Evolutionary conservation across 306 rosid species (phyloP).

Genomic region (Cicer cuneatum): DNA sequence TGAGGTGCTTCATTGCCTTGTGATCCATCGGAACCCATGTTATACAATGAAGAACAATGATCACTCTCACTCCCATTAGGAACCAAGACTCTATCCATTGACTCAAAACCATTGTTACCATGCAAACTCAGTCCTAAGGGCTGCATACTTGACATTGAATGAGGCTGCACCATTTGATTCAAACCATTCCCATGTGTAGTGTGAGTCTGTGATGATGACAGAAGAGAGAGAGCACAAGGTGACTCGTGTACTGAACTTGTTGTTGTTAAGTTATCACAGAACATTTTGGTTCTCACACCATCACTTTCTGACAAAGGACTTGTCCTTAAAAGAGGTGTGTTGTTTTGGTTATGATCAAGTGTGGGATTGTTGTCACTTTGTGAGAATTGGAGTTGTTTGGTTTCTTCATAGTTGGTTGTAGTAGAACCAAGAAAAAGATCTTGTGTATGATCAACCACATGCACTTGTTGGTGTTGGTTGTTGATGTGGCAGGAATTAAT

Average conservation of each 20-base stretch:
- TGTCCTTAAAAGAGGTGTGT: constrained; percentile 43
- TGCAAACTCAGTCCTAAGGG: constrained; percentile 59
- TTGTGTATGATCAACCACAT: constrained; percentile 51
- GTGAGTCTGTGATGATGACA: constrained; percentile 87
- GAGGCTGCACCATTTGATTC: constrained; percentile 57
- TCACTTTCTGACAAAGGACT: constrained; percentile 55
- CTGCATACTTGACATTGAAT: constrained; percentile 59
- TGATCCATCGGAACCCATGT: constrained; percentile 60
- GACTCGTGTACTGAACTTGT: constrained; percentile 57
- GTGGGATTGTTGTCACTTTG: constrained; percentile 43
- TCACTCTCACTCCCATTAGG: constrained; percentile 52
- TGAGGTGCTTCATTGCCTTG: constrained; percentile 64
- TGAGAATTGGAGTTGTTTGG: constrained; percentile 54
- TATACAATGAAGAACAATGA: constrained; percentile 69
- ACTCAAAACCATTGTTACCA: constrained; percentile 50
- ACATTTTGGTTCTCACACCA: constrained; percentile 52
- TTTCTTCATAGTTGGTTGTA: constrained; percentile 40
- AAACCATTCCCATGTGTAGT: constrained; percentile 60
- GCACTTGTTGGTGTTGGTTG: constrained; percentile 48
- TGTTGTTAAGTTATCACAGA: constrained; percentile 51
- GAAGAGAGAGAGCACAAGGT: constrained; percentile 99
- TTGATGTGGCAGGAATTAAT: constrained; percentile 56
- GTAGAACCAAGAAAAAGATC: constrained; percentile 57
- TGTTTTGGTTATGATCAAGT: constrained; percentile 42
- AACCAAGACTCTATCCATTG: constrained; percentile 62